Evolutionary conservation across 176 grass and related monocot genomes (phyloP), one percentile per base, ranked within the genome.

Genomic region (Bonia amplexicaulis): DNA sequence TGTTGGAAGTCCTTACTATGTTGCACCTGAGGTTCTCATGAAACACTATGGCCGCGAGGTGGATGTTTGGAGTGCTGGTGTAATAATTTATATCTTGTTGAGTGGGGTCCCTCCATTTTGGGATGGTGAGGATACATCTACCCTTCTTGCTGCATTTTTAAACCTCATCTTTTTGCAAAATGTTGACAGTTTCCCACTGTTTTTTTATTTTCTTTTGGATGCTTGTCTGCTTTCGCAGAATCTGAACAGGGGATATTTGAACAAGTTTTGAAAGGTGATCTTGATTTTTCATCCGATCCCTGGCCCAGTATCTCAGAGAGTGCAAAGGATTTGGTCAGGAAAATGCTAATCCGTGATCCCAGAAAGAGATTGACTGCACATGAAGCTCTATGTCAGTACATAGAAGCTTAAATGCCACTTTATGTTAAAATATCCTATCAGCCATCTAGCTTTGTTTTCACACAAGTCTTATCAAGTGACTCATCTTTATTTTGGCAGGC

Each of bases 1-100:
- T 6, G 92, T 94, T 82, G 92, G 92, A 82, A 94, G 92, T 80
- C 92, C 92, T 71, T 94, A 94, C 37, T 94, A 94, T 94, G 92
- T 94, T 78, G 92, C 92, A 29, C 92, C 92, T 71, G 92, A 94
- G 83, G 92, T 94, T 81, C 51, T 94, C 52, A 72, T 22, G 77
- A 94, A 94, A 62, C 41, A 71, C 58, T 94, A 94, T 89, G 87
- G 92, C 31, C 74, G 73, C 1, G 74, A 91, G 74, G 87, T 78
- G 31, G 92, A 94, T 90, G 92, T 94, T 47, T 94, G 92, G 92
- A 94, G 92, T 72, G 87, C 87, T 0, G 92, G 92, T 59, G 89
- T 94, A 23, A 94, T 94, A 27, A 85, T 94, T 85, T 94, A 89
- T 85, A 94, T 94, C 60, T 61, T 94, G 45, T 82, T 94, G 57